phyloP scores from a whole-genome alignment of 176 grass and related monocot genomes.

The Triticum timopheevii region DNA sequence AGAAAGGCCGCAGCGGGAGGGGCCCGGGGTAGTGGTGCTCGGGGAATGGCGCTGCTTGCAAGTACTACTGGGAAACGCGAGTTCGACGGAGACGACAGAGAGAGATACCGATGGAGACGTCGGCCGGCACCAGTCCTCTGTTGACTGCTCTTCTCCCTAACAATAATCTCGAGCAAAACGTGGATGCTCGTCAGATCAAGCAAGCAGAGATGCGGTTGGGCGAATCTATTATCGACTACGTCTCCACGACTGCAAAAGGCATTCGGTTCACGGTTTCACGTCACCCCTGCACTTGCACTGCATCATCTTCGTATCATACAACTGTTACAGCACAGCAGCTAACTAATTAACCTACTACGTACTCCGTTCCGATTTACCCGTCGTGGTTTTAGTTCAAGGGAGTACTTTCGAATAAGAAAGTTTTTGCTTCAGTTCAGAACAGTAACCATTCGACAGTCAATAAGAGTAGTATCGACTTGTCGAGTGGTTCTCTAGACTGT shows the following conservation, averaged over 20 bases:
- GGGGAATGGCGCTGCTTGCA: not conserved
- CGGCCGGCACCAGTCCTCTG: not conserved
- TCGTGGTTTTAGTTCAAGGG: no score
- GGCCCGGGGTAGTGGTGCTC: not conserved
- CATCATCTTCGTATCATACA: no score
- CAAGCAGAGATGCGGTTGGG: not conserved
- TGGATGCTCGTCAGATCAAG: not conserved
- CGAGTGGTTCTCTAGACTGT: no score
- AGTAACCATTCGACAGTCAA: no score
- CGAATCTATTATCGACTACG: not conserved
- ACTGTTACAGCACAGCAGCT: not conserved
- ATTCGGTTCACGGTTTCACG: not conserved
- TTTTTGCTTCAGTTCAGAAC: not conserved
- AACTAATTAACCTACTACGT: not conserved
- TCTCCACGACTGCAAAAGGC: not conserved
- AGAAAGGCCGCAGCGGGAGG: not conserved
- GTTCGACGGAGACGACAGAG: not conserved
- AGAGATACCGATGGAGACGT: not conserved
- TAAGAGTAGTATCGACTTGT: not conserved
- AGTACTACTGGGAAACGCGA: not conserved
- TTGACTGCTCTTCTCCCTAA: not conserved
- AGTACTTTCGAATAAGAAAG: not conserved
- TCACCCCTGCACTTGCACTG: not conserved
- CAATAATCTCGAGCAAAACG: conserved; percentile 14
- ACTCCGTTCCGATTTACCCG: no score